Conservation (phyloP, 768 basidiomycete genomes). For the Suillus placidus region DNA sequence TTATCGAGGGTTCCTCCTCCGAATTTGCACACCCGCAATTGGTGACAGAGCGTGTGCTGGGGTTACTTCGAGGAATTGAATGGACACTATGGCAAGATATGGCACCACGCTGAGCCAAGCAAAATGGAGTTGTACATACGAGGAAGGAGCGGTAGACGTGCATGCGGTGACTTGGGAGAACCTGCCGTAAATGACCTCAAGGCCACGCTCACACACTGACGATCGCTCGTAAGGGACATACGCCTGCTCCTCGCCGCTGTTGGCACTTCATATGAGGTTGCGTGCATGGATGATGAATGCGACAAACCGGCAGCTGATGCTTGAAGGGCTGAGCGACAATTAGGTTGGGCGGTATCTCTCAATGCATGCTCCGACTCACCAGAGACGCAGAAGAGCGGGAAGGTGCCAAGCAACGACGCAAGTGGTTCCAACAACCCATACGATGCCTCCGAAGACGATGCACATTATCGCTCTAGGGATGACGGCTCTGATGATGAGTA, state of each 20-base stretch:
- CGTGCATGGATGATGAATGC: slow-evolving; percentile 13
- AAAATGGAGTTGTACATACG: slow-evolving; percentile 10
- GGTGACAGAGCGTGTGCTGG: slow-evolving; percentile 19
- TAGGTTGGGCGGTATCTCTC: slow-evolving; percentile 15
- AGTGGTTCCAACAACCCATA: background rate
- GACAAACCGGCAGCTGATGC: background rate
- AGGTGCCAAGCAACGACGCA: background rate
- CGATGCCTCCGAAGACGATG: background rate
- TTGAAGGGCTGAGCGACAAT: slow-evolving; percentile 16
- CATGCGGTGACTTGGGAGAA: slow-evolving; percentile 9
- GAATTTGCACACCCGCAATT: slow-evolving; percentile 7
- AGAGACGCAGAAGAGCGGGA: slow-evolving; percentile 3
- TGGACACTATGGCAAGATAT: background rate
- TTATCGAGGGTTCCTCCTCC: background rate
- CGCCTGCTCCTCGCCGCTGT: slow-evolving; percentile 15
- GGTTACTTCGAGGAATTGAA: slow-evolving; percentile 14
- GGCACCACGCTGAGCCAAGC: slow-evolving; percentile 5
- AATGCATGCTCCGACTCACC: slow-evolving; percentile 16
- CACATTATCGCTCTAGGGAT: background rate
- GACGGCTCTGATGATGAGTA: background rate
- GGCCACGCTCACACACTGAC: background rate
- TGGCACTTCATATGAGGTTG: slow-evolving; percentile 12
- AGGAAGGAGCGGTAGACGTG: slow-evolving; percentile 13
- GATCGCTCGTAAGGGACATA: slow-evolving; percentile 8
- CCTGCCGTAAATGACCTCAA: background rate